phyloP scores from a whole-genome alignment of 73 alveolate genomes.

The Tetrahymena elliotti region DNA sequence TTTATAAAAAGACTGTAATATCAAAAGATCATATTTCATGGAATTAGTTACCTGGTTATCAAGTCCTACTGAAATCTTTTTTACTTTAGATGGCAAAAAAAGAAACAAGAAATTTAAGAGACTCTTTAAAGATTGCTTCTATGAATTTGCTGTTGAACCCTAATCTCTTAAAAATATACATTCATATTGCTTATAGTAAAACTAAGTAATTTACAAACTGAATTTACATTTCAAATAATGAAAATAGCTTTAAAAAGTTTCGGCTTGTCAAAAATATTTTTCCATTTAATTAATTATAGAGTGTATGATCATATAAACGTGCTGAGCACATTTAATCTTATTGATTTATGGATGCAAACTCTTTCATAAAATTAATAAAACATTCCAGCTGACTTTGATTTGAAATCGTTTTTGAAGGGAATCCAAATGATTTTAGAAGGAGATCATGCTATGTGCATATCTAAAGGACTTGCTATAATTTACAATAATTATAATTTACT shows the following conservation, averaged over 20 bases:
- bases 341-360: conserved; percentile 54
- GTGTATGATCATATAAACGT: conserved; percentile 56
- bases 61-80: conserved; percentile 52
- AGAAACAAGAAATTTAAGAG: conserved; percentile 64
- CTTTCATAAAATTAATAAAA: conserved; percentile 14
- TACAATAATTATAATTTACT: conserved; percentile 47
- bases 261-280: too few relatives aligned
- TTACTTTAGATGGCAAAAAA: conserved; percentile 64
- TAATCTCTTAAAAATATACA: conserved; percentile 44
- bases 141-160: conserved; percentile 50
- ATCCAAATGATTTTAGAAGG: conserved; percentile 43
- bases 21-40: conserved; percentile 58
- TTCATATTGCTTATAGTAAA: conserved; percentile 57
- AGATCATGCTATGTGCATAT: conserved; percentile 61
- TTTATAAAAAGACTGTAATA: conserved; percentile 18
- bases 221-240: neutral
- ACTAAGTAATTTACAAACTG: conserved; percentile 15
- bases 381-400: conserved; percentile 65
- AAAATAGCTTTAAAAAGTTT: too few relatives aligned
- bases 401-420: conserved; percentile 52
- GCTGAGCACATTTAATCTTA: conserved; percentile 45
- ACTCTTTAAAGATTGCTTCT: conserved; percentile 61
- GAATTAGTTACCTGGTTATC: conserved; percentile 77
- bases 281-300: neutral
- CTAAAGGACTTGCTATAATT: conserved; percentile 53